Base-by-base conservation (phyloP, 805 yeast genomes). In the Wickerhamiella alocasiicola region DNA sequence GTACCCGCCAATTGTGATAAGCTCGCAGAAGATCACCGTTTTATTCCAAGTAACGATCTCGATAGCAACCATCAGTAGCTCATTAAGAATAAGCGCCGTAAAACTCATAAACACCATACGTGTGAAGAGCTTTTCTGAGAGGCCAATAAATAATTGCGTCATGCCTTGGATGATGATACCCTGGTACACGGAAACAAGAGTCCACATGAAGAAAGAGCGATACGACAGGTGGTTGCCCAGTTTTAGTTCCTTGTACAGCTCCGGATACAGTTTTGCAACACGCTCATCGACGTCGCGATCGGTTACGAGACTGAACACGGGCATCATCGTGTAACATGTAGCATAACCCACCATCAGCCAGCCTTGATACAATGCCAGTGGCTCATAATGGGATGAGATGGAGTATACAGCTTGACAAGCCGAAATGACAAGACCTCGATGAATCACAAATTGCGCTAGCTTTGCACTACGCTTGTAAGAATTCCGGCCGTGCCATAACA, bases 301-400 rank as follows among this genome's bases (percentile, higher is more conserved):
- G 35, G 84, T 68, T 0, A 93, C 95, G 49, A 91, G 63, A 0
- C 95, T 82, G 53, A 91, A 91, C 2, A 91, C 97, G 0, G 99
- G 99, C 43, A 88, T 85, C 99, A 91, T 91, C 0, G 99, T 91
- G 60, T 91, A 91, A 41, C 84, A 71, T 0, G 99, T 91, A 2
- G 97, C 94, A 61, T 91, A 91, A 2, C 98, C 99, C 32, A 91
- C 98, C 96, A 91, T 85, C 35, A 91, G 67, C 79, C 94, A 88
- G 2, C 99, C 99, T 57, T 91, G 88, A 56, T 81, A 84, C 41
- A 91, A 66, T 0, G 97, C 97, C 46, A 91, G 66, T 1, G 99
- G 99, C 59, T 87, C 97, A 57, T 84, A 91, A 3, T 71, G 62
- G 0, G 96, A 83, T 31, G 84, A 72, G 11, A 88, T 72, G 2